Evolutionary conservation across 441 rosid genomes (phyloP).

Genomic region (Euphorbia schlechtendalii): DNA sequence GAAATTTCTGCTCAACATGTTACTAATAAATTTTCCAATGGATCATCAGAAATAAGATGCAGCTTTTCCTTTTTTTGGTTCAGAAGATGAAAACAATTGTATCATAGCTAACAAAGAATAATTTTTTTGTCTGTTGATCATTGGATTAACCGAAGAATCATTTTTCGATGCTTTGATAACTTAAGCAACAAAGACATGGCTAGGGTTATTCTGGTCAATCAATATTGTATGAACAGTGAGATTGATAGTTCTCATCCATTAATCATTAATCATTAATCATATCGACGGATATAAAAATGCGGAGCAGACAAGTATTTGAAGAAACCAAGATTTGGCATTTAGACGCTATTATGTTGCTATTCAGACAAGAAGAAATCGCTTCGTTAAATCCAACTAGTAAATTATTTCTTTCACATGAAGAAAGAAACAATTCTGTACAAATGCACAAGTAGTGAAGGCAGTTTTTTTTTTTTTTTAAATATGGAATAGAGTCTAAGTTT

Average conservation of each 20-base stretch:
- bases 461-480: too few relatives aligned
- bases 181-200: background rate
- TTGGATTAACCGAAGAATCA: slow-evolving; percentile 1
- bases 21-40: background rate
- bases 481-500: too few relatives aligned
- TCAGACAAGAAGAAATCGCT: background rate
- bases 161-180: slow-evolving; percentile 9
- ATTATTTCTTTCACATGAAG: too few relatives aligned
- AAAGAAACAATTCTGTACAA: too few relatives aligned
- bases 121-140: background rate
- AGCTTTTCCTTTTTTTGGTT: background rate
- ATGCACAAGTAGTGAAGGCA: too few relatives aligned
- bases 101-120: slow-evolving; percentile 28
- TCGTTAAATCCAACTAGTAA: too few relatives aligned
- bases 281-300: background rate
- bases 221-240: background rate
- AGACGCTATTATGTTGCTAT: background rate
- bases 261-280: background rate
- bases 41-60: slow-evolving; percentile 18
- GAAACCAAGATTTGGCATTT: background rate
- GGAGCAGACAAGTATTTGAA: slow-evolving; percentile 3
- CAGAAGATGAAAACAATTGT: slow-evolving; percentile 20
- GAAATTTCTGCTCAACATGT: slow-evolving; percentile 21
- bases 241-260: background rate
- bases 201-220: background rate